Base-by-base conservation (phyloP, 2,329 filamentous ascomycete species). In the Exophiala spinifera region DNA sequence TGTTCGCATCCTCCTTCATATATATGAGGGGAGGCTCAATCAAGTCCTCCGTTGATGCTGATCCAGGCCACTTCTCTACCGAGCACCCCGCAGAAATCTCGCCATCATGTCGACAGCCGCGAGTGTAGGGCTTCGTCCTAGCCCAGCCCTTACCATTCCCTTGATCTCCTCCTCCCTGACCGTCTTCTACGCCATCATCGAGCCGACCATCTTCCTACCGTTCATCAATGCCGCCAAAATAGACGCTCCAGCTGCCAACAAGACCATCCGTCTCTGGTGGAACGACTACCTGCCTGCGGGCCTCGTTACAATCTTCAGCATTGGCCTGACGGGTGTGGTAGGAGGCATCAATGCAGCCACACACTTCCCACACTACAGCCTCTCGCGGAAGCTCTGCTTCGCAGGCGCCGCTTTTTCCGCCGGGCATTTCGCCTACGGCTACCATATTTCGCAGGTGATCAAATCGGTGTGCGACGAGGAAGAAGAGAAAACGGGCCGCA, bases 121-220 rank as follows among this genome's bases (percentile, higher is more conserved):
- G 14, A 55, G 50, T 10, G 33, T 57, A 21, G 51, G 58, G 19
- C 45, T 56, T 19, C 44, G 42, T 10, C 39, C 52, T n/a, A 23
- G 44, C 39, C 49, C 46, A 21, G 37, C 52, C 21, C 19, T 53
- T 17, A 48, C 50, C 15, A 44, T 61, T 11, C 55, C 55, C 14
- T 46, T 57, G 20, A 34, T 53, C 14, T 57, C 51, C 19, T 56
- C 50, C 17, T 56, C 55, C 8, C 40, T 57, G 33, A 60, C 57
- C 10, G 49, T 57, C 36, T 51, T 53, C 31, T 57, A 57, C 36
- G 51, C 54, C 11, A 40, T 55, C 40, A 17, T 53, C 20, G 58
- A 57, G 21, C 34, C 51, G 14, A 53, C 46, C 4, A 46, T 57
- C 4, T 56, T 56, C 46, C 34, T 34, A 33, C 43, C 43, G 36